Evolutionary conservation across 2,329 filamentous ascomycete genomes (phyloP).

Genomic region (Conoideocrella luteorostrata): DNA sequence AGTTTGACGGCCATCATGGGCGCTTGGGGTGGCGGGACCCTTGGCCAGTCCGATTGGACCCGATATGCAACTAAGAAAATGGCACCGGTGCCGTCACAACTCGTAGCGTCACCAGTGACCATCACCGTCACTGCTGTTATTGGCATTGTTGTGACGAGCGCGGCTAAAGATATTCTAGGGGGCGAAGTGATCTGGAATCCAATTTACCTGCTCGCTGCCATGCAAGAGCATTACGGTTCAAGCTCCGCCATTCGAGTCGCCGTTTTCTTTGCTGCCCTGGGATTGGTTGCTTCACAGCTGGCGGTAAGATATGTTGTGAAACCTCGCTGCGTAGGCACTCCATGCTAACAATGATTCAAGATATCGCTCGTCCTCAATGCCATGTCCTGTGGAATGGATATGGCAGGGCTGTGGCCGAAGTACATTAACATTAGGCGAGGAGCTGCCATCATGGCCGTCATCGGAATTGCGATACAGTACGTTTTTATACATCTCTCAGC

Average conservation of each 20-base stretch:
- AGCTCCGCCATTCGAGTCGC: constrained; percentile 17
- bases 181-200: constrained; percentile 20
- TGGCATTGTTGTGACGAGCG: constrained; percentile 19
- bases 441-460: constrained; percentile 38
- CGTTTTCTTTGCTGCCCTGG: constrained; percentile 19
- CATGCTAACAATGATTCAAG: constrained; percentile 4
- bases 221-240: constrained; percentile 20
- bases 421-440: constrained; percentile 53
- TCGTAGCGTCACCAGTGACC: constrained; percentile 17
- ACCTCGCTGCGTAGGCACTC: neutral
- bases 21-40: constrained; percentile 19
- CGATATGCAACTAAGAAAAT: constrained; percentile 16
- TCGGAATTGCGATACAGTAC: constrained; percentile 28
- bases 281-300: constrained; percentile 20
- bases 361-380: constrained; percentile 35
- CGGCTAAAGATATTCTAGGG: constrained; percentile 15
- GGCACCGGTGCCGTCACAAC: constrained; percentile 16
- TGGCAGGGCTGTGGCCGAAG: constrained; percentile 43
- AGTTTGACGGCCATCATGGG: constrained; percentile 23
- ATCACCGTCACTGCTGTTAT: constrained; percentile 22
- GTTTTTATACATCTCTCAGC: neutral
- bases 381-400: constrained; percentile 47
- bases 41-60: constrained; percentile 23
- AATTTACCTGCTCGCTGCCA: constrained; percentile 16
- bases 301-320: constrained; percentile 17